Base-by-base conservation (phyloP, 1,284 basidiomycete genomes). In the Tausonia pullulans region DNA sequence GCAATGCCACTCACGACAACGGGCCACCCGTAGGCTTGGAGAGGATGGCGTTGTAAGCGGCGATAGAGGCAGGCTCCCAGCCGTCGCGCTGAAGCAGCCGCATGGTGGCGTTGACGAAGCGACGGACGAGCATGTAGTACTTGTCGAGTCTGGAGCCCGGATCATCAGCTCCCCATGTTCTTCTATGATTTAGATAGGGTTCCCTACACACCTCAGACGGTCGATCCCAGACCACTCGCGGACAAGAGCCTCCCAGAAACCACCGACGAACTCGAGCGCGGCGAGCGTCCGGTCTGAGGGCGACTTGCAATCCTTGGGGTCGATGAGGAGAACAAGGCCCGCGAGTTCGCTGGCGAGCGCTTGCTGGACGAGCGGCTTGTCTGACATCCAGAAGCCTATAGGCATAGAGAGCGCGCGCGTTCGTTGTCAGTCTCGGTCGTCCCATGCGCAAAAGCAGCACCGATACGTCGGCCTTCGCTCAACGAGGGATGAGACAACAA, bases 321-420 rank as follows among this genome's bases (percentile, higher is more conserved):
- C 77, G 67, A 93, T 89, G 8, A 79, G 81, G 45, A 96, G 77
- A 4, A 91, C 71, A 48, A 98, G 80, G 66, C 90, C 84, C 9
- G 95, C 86, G 40, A 98, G 78, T 71, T 95, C 90, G 8, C 81
- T 79, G 0, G 95, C 92, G 6, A 98, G 82, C 3, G 85, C 85
- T 75, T 98, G 96, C 74, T 98, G 95, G 4, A 98, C 87, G 3
- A 95, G 81, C 5, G 95, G 94, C 75, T 98, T 98, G 78, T 98
- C 95, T 3, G 92, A 97, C 93, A 98, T 98, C 94, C 94, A 98
- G 77, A 95, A 98, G 73, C 92, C 91, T 94, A 67, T 1, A 46
- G 6, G 16, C 4, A 11, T 13, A 16, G 5, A 8, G 16, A 16
- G 3, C 51, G n/a, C 11, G 51, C 51, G 51, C 51, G n/a, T 27